Base-by-base conservation (phyloP, 2,329 filamentous ascomycete species). In the Herpotrichia juniperi region DNA sequence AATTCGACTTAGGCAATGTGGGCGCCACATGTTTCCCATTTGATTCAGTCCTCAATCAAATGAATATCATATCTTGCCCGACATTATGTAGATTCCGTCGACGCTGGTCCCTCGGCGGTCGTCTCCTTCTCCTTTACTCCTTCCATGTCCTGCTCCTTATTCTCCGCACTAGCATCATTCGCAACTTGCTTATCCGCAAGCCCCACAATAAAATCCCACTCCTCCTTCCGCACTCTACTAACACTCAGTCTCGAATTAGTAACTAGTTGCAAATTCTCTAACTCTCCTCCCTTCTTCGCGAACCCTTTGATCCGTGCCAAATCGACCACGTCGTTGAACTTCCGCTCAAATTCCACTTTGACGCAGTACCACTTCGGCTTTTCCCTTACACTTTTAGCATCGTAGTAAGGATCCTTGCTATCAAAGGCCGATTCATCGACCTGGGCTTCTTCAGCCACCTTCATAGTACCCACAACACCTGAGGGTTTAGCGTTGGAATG, bases 401-500 rank as follows among this genome's bases (percentile, higher is more conserved):
- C 94, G 71, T 92, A 96, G 75, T 97, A 97, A 0, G 91, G 88
- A 49, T 87, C 84, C 42, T 82, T 79, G 14, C 84, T 78, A 61
- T 94, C 85, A 53, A 90, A 89, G 2, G 89, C 89, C 21, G 86
- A 83, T 65, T 87, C 87, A 65, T 99, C 94, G 8, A 90, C 83
- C 2, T 88, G 87, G 60, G 91, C 89, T 69, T 96, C 93, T 58
- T 85, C 82, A 14, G 96, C 92, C 57, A 99, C 89, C 66, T 94
- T 89, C 89, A 96, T 93, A 16, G 88, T 84, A 1, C 93, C 93
- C 1, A 88, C 91, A 42, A 97, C 91, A 2, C 90, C 93, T 0
- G 93, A 92, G 21, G 88, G 84, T 71, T 96, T 96, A 76, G 90
- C 94, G 66, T 94, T 96, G 42, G 90, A 96, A 75, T 97, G 93